phyloP scores from a whole-genome alignment of 345 rosid species.

The Eucalyptus viminalis region DNA sequence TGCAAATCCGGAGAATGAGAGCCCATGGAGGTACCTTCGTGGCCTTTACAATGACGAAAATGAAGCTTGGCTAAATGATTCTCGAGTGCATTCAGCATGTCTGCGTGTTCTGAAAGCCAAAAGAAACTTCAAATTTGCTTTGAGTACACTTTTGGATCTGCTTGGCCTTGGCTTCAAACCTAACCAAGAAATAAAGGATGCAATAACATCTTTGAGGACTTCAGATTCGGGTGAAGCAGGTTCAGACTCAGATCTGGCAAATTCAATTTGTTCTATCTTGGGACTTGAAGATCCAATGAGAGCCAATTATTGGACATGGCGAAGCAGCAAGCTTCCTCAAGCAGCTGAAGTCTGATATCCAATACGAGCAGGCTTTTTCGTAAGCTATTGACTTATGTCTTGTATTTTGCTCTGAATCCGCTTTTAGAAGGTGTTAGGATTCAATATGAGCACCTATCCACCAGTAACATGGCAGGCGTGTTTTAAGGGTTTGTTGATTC shows the following conservation, averaged over 20 bases:
- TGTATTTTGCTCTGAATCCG: neutral
- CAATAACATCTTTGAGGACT: conserved; percentile 30
- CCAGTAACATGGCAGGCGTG: neutral
- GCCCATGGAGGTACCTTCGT: conserved; percentile 82
- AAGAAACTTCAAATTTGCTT: conserved; percentile 41
- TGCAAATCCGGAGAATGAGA: conserved; percentile 57
- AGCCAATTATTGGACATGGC: conserved; percentile 74
- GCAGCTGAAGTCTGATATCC: neutral
- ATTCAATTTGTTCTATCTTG: conserved; percentile 43
- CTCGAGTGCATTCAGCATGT: conserved; percentile 49
- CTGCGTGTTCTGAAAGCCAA: conserved; percentile 37
- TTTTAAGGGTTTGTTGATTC: neutral
- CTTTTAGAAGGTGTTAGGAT: neutral
- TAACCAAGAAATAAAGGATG: conserved; percentile 43
- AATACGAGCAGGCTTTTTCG: neutral
- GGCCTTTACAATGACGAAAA: conserved; percentile 62
- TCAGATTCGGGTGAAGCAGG: conserved; percentile 19
- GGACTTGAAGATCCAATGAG: conserved; percentile 56
- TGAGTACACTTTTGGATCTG: conserved; percentile 74
- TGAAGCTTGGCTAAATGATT: conserved; percentile 39
- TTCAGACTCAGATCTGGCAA: conserved; percentile 32
- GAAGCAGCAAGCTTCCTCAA: conserved; percentile 37
- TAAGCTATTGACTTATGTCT: neutral
- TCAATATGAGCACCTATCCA: neutral
- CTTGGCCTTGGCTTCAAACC: conserved; percentile 55